A percentile compares a stretch with the other conserved stretches of the same genome.
Evolutionary conservation across 306 rosid genomes (phyloP).

Genomic region (Potentilla sterilis): DNA sequence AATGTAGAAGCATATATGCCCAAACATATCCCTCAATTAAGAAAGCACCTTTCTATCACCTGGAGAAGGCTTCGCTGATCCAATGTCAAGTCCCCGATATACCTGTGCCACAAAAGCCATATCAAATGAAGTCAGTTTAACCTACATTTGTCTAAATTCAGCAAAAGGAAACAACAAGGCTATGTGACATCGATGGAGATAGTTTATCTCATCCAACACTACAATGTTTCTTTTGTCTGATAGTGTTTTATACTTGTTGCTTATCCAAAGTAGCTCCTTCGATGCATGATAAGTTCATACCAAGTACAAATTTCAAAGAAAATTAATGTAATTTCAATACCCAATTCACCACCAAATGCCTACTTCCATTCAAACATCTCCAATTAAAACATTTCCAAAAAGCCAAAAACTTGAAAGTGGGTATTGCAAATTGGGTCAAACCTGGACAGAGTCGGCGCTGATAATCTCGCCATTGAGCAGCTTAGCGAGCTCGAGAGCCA

Average conservation of each 20-base stretch:
- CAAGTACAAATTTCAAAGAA: not conserved
- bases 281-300: not conserved
- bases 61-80: too few species aligned
- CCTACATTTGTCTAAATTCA: not conserved
- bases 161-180: too few species aligned
- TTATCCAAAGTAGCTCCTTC: not conserved
- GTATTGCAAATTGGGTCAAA: slow-evolving; percentile 1
- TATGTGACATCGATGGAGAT: too few species aligned
- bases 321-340: not conserved
- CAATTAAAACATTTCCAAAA: not conserved
- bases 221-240: too few species aligned
- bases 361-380: not conserved
- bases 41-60: too few species aligned
- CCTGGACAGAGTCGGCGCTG: slow-evolving; percentile 97
- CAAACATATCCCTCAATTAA: too few species aligned
- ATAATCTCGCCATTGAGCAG: slow-evolving; percentile 84
- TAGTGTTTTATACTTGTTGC: not conserved
- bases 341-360: slow-evolving; percentile 7
- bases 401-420: not conserved
- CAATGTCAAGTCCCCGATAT: too few species aligned
- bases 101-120: too few species aligned
- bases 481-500: slow-evolving; percentile 86
- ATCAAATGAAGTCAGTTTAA: slow-evolving; percentile 4
- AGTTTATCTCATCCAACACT: too few species aligned
- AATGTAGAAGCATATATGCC: too few species aligned